Evolutionary conservation across 768 basidiomycete species (phyloP).

Genomic region (Tricholoma flavovirens): DNA sequence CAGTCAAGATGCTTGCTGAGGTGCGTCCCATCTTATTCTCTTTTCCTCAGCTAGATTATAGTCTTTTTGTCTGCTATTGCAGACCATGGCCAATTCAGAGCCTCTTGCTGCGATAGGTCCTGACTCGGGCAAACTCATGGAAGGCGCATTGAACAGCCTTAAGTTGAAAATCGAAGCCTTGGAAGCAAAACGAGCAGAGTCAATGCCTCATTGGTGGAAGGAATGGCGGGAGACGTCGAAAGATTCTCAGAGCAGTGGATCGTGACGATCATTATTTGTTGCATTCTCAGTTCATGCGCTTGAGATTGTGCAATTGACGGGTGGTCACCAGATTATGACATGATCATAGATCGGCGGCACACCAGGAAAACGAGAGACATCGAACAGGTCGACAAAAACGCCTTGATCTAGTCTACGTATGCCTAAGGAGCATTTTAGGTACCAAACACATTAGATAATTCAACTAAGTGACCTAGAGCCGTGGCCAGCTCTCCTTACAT

Average conservation of each 20-base stretch:
- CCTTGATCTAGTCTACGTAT: no score
- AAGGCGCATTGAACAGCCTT: conserved; percentile 16
- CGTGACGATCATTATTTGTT: background rate
- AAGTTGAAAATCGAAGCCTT: conserved; percentile 8
- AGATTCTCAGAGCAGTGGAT: background rate
- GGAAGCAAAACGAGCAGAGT: conserved; percentile 16
- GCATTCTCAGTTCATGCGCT: background rate
- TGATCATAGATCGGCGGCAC: background rate
- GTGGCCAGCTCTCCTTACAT: no score
- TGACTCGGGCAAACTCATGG: conserved; percentile 5
- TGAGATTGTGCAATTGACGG: background rate
- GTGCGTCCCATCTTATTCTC: conserved; percentile 1
- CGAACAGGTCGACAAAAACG: no score
- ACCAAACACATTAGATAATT: no score
- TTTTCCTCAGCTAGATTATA: background rate
- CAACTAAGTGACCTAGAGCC: background rate
- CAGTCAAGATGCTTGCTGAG: conserved; percentile 6
- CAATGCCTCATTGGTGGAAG: conserved; percentile 25
- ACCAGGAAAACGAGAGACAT: no score
- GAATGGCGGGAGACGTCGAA: conserved; percentile 14
- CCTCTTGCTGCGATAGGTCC: background rate
- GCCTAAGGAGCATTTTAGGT: no score
- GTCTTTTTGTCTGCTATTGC: background rate
- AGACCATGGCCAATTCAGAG: conserved; percentile 6
- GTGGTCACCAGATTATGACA: background rate